These are phyloP conservation scores for Yarrowia bubula DNA, from an alignment of 805 yeast genomes.

Conservation along the genomic window DNA sequence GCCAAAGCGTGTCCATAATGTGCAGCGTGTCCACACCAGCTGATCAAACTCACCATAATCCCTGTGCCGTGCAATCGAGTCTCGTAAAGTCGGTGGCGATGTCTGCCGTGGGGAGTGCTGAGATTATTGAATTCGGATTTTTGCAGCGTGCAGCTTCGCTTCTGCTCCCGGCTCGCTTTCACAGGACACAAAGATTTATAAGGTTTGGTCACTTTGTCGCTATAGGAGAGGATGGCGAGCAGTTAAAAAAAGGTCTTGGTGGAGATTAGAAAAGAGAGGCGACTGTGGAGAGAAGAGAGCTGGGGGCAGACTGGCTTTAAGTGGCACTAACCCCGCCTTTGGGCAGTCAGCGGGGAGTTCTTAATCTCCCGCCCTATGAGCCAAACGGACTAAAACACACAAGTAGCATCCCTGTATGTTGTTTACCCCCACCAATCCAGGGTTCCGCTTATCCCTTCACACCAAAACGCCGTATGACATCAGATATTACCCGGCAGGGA, in stretches of 20 bases:
- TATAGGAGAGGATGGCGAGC: conserved; percentile 10
- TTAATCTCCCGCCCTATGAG: not conserved
- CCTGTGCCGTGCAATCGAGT: conserved; percentile 20
- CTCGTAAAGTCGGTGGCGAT: conserved; percentile 24
- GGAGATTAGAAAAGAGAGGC: not conserved
- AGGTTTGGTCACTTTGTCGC: conserved; percentile 19
- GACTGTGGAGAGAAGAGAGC: not conserved
- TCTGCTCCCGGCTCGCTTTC: conserved; percentile 25
- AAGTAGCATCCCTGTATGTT: conserved; percentile 15
- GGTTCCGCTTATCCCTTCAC: conserved; percentile 2
- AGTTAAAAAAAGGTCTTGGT: not conserved
- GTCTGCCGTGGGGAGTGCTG: conserved; percentile 15
- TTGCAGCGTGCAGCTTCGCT: conserved; percentile 27
- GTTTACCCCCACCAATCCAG: conserved; percentile 17
- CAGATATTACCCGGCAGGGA: conserved; percentile 16
- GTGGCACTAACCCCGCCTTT: not conserved
- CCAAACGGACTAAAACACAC: not conserved
- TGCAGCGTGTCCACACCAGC: not conserved
- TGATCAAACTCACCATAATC: not conserved
- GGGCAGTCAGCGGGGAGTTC: not conserved
- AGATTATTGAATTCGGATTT: conserved; percentile 22
- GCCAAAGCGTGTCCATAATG: not conserved
- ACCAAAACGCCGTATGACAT: conserved; percentile 2
- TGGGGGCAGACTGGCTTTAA: too few relatives aligned
- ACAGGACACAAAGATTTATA: conserved; percentile 20